Evolutionary conservation across 2,329 filamentous ascomycete genomes (phyloP).

Genomic region (Cercospora sojina): DNA sequence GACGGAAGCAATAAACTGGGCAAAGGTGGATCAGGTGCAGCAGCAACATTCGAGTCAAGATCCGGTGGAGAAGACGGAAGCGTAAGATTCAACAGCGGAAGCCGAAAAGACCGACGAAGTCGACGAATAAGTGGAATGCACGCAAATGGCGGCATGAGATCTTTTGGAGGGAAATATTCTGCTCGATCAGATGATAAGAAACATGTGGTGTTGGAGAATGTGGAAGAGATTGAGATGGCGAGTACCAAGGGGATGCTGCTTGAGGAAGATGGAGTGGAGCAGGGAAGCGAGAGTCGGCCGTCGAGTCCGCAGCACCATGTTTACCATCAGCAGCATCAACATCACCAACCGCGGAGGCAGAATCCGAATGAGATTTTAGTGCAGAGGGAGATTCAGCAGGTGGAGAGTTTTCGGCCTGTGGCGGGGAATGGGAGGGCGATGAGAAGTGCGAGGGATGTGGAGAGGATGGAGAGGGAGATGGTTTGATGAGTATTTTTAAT

Average conservation of each 20-base stretch:
- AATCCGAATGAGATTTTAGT: conserved; percentile 12
- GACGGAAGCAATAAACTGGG: neutral
- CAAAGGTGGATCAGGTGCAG: neutral
- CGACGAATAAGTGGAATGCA: neutral
- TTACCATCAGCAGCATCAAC: neutral
- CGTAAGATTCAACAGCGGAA: neutral
- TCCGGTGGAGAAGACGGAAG: neutral
- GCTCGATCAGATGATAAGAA: neutral
- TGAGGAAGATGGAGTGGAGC: neutral
- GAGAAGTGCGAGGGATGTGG: conserved; percentile 9
- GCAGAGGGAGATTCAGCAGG: conserved; percentile 19
- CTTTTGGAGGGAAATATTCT: neutral
- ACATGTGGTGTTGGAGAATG: conserved; percentile 7
- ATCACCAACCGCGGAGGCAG: neutral
- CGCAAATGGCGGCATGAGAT: neutral
- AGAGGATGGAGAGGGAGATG: conserved; percentile 18
- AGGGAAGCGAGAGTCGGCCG: neutral
- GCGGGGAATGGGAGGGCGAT: neutral
- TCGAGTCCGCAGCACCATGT: neutral
- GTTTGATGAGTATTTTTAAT: conserved; percentile 1
- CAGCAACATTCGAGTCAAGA: neutral
- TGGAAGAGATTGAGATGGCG: conserved; percentile 17
- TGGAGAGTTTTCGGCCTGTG: conserved; percentile 11
- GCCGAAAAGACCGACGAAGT: neutral
- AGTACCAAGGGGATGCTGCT: conserved; percentile 1